A percentile compares a stretch with the other conserved stretches of the same genome.
These are phyloP conservation scores for Pichia sp. DNA, from an alignment of 1,139 yeast species.

Conservation along the genomic window DNA sequence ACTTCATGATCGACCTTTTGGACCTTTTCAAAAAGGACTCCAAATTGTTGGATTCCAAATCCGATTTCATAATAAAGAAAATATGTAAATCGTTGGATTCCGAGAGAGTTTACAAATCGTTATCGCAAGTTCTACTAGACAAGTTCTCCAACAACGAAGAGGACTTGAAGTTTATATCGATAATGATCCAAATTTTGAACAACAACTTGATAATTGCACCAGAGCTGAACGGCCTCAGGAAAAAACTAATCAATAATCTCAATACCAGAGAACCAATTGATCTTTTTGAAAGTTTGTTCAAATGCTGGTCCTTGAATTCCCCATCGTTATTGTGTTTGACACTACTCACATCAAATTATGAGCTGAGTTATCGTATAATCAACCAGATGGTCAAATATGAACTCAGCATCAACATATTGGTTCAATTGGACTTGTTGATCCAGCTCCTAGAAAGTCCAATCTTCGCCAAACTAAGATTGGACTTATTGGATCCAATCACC, in stretches of 20 bases:
- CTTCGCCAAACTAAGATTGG: slow-evolving; percentile 80
- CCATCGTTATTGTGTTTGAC: slow-evolving; percentile 87
- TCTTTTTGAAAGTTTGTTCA: slow-evolving; percentile 72
- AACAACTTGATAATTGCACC: slow-evolving; percentile 86
- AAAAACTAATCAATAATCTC: slow-evolving; percentile 43
- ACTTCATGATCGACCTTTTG: slow-evolving; percentile 69
- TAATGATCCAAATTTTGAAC: slow-evolving; percentile 82
- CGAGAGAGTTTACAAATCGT: slow-evolving; percentile 74
- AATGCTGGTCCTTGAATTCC: slow-evolving; percentile 89
- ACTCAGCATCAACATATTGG: slow-evolving; percentile 46
- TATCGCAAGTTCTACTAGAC: slow-evolving; percentile 69
- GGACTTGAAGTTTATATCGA: slow-evolving; percentile 60
- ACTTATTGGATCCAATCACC: slow-evolving; percentile 79
- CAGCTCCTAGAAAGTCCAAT: slow-evolving; percentile 76
- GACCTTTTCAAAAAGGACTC: slow-evolving; percentile 64
- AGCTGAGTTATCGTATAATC: slow-evolving; percentile 76
- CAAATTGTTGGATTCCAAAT: slow-evolving; percentile 61
- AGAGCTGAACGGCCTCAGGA: slow-evolving; percentile 68
- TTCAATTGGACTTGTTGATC: slow-evolving; percentile 52
- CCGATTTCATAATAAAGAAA: slow-evolving; percentile 81
- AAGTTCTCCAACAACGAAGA: slow-evolving; percentile 34
- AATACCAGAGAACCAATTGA: slow-evolving; percentile 44
- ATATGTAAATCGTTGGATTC: slow-evolving; percentile 78
- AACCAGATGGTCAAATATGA: slow-evolving; percentile 57
- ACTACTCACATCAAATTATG: slow-evolving; percentile 82